Evolutionary conservation across 176 grass and related monocot genomes (phyloP).

Genomic region (Leersia perrieri): DNA sequence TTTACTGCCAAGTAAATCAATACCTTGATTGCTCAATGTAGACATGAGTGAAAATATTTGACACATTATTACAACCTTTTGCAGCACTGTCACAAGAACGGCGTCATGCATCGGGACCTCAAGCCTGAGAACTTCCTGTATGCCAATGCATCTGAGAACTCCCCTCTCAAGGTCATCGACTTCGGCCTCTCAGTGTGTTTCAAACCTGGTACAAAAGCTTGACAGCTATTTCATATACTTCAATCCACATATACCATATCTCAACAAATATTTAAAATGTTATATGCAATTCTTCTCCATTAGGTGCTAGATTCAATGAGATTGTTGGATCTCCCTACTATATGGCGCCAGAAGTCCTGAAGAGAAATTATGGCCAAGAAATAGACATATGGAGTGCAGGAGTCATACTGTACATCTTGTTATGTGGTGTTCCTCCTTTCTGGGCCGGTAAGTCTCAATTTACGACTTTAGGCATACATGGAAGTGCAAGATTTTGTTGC

Average conservation of each 20-base stretch:
- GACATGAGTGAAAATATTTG: neutral
- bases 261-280: neutral
- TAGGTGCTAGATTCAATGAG: slow-evolving; percentile 53
- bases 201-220: slow-evolving; percentile 35
- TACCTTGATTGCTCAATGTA: neutral
- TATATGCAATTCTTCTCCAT: neutral
- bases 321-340: slow-evolving; percentile 63
- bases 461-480: neutral
- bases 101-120: slow-evolving; percentile 90
- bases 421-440: slow-evolving; percentile 59
- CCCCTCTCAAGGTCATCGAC: slow-evolving; percentile 54
- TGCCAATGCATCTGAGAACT: slow-evolving; percentile 44
- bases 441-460: slow-evolving; percentile 43
- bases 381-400: slow-evolving; percentile 59
- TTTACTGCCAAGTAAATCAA: neutral
- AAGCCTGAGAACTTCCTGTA: slow-evolving; percentile 95
- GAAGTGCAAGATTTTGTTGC: neutral
- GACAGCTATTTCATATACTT: neutral
- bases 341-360: slow-evolving; percentile 62
- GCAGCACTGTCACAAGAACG: slow-evolving; percentile 48
- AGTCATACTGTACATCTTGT: slow-evolving; percentile 55
- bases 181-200: slow-evolving; percentile 58
- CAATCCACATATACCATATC: neutral
- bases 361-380: slow-evolving; percentile 58
- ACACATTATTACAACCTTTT: neutral